phyloP scores from a whole-genome alignment of 148 eudicot species.

The Chenopodium formosanum region DNA sequence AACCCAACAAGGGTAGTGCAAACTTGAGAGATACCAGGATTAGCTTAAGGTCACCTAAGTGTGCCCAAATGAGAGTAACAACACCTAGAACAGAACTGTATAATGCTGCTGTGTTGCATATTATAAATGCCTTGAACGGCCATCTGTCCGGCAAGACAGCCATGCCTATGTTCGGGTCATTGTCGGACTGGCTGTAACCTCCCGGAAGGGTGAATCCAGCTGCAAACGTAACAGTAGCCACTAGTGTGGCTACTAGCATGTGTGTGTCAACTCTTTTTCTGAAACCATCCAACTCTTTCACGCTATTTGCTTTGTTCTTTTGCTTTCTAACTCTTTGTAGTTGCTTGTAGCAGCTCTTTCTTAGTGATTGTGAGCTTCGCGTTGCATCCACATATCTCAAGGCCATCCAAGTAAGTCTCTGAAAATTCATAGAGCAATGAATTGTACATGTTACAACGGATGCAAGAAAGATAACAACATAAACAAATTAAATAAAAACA shows the following conservation, averaged over 20 bases:
- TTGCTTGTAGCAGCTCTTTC: not conserved
- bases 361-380: not conserved
- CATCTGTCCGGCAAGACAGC: constrained; percentile 1
- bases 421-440: not conserved
- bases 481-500: not conserved
- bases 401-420: constrained; percentile 25
- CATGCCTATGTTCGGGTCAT: not conserved
- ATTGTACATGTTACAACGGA: no score
- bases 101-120: constrained; percentile 40
- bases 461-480: no score
- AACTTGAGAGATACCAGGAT: constrained; percentile 26
- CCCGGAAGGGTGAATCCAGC: constrained; percentile 27
- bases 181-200: not conserved
- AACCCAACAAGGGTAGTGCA: constrained; percentile 36
- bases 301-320: not conserved
- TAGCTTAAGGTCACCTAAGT: constrained; percentile 33
- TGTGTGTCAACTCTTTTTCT: constrained; percentile 19
- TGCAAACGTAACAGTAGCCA: constrained; percentile 28
- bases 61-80: constrained; percentile 44
- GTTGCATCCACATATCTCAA: constrained; percentile 13
- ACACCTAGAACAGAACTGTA: constrained; percentile 34
- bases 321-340: not conserved
- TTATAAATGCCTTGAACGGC: constrained; percentile 27
- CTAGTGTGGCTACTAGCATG: constrained; percentile 16
- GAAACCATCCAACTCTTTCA: not conserved